phyloP scores from a whole-genome alignment of 108 stramenopile species.

The Bacterosira constricta region DNA sequence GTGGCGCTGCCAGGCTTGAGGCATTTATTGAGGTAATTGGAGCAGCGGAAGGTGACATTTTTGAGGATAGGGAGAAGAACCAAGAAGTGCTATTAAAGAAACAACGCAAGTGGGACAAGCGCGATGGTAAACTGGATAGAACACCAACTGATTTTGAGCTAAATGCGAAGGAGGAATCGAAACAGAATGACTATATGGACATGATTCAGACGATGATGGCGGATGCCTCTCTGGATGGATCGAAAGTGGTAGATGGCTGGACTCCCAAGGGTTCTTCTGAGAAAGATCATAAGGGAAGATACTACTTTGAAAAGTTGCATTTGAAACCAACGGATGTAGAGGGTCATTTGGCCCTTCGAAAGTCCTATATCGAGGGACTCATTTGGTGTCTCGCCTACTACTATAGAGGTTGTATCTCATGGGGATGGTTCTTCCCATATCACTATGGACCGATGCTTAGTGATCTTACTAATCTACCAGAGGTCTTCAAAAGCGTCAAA shows the following conservation, averaged over 20 bases:
- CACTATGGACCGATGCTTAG: constrained; percentile 96
- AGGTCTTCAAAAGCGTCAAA: constrained; percentile 72
- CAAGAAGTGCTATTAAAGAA: constrained; percentile 80
- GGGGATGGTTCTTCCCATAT: constrained; percentile 99
- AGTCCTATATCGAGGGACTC: constrained; percentile 95
- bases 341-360: constrained; percentile 70
- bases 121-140: constrained; percentile 64
- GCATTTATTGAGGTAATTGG: constrained; percentile 86
- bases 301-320: constrained; percentile 94
- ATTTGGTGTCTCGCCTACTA: constrained; percentile 99
- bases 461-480: constrained; percentile 88
- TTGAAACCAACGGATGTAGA: constrained; percentile 77
- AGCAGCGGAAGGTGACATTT: constrained; percentile 83
- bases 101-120: constrained; percentile 82
- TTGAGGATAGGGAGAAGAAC: constrained; percentile 77
- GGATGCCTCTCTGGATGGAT: constrained; percentile 41
- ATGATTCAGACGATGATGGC: constrained; percentile 74
- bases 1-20: constrained; percentile 76
- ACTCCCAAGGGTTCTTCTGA: constrained; percentile 50
- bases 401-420: constrained; percentile 95
- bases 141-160: constrained; percentile 86
- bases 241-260: constrained; percentile 73
- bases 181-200: constrained; percentile 73
- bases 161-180: constrained; percentile 68
- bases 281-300: constrained; percentile 94